Evolutionary conservation across 148 eudicot species (phyloP), one percentile per base, ranked within the genome.

Genomic region (Rhododendron vialii): DNA sequence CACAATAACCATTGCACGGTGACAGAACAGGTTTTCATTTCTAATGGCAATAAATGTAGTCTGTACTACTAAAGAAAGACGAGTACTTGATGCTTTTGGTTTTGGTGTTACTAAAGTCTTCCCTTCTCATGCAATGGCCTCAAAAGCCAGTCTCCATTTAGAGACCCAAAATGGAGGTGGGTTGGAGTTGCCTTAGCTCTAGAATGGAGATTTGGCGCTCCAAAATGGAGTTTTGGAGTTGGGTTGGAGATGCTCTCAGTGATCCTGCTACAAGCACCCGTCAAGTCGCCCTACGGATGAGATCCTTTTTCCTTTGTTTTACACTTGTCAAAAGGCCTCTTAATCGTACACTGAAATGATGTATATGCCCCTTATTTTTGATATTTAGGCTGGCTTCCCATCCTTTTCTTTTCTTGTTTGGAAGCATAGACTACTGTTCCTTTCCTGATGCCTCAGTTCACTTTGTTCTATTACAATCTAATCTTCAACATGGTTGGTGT

Each of bases 401-500:
- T 71, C 38, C 76, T 71, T 71, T 26, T 30, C 38, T 71, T 30
- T 35, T 30, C 38, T 71, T 71, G 76, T 14, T 71, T 33, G 38
- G 76, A 33, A 33, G 76, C 50, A n/a, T 43, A n/a, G n/a, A 45
- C 9, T 15, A 17, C 24, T 45, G 30, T 83, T n/a, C 50, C 67
- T 6, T 83, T 35, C 41, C 55, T 43, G 7, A 28, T 65, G 55
- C 57, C 51, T 82, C 11, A 22, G 35, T 83, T 14, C 51, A 65
- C n/a, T 82, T 57, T 83, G 26, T 28, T 51, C 7, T 47, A 50
- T 41, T 28, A 20, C 22, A 65, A 15, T 67, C 10, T 41, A 82
- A 59, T 83, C 48, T 82, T 63, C 43, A 18, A 86, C 36, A 61
- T 87, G 85, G 2, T 26, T 57, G 33, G 50, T 74, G 7, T 30